A percentile compares a stretch with the other conserved stretches of the same genome.
Evolutionary conservation across 202 grass and related monocot genomes (phyloP).

Genomic region (Carex arenaria): DNA sequence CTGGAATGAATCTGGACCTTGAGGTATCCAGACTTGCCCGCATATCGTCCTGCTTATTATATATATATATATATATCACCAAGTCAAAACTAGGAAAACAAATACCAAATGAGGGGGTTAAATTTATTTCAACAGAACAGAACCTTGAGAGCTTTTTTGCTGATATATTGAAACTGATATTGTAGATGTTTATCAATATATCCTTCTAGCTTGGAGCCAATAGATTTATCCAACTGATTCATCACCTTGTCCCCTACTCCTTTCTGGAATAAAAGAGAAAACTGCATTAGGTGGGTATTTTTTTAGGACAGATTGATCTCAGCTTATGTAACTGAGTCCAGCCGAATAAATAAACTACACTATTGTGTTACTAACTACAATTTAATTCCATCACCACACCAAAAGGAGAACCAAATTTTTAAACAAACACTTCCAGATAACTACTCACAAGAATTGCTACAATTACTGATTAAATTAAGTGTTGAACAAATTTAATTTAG

Average conservation of each 20-base stretch:
- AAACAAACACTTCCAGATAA: background rate
- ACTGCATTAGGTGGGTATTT: conserved; percentile 1
- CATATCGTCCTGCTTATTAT: conserved; percentile 53
- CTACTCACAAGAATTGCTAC: background rate
- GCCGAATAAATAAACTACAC: background rate
- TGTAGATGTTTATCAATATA: conserved; percentile 72
- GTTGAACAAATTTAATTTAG: no score
- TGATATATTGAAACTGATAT: conserved; percentile 65
- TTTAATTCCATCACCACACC: background rate
- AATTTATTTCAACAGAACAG: conserved; percentile 4
- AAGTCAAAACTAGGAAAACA: background rate
- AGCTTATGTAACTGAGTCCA: background rate
- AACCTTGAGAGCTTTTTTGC: conserved; percentile 84
- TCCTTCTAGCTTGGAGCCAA: conserved; percentile 71
- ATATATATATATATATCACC: background rate
- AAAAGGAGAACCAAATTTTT: background rate
- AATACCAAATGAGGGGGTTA: background rate
- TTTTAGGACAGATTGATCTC: background rate
- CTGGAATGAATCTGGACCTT: conserved; percentile 55
- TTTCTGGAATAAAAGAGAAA: conserved; percentile 42
- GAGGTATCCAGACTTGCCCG: conserved; percentile 51
- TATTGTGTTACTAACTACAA: background rate
- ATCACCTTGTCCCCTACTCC: conserved; percentile 74
- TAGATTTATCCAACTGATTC: conserved; percentile 83
- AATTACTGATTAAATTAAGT: background rate